phyloP scores from a whole-genome alignment of 2,329 filamentous ascomycete species.

The Pseudocercospora cruenta region DNA sequence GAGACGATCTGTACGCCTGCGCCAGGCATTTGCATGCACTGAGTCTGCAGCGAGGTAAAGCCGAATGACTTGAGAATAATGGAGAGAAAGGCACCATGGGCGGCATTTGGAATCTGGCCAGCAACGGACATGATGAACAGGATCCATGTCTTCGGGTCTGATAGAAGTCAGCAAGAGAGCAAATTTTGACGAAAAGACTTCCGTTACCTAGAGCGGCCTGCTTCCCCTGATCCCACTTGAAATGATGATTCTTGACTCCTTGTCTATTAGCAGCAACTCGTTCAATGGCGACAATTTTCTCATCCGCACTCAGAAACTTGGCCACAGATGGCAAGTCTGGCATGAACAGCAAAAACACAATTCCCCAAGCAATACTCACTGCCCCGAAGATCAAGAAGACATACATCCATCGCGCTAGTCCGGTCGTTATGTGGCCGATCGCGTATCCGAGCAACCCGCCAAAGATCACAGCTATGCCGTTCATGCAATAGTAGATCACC shows the following conservation, averaged over 20 bases:
- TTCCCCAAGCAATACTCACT: slow-evolving; percentile 41
- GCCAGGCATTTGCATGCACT: slow-evolving; percentile 56
- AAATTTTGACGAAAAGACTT: not conserved
- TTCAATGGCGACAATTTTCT: slow-evolving; percentile 55
- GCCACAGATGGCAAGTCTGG: slow-evolving; percentile 52
- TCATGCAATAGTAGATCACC: slow-evolving; percentile 54
- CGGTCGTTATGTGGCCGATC: slow-evolving; percentile 59
- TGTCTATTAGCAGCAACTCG: slow-evolving; percentile 56
- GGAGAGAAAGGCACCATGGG: slow-evolving; percentile 54
- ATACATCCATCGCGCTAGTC: slow-evolving; percentile 57
- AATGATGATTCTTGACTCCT: slow-evolving; percentile 58
- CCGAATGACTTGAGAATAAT: slow-evolving; percentile 52
- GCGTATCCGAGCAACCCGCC: slow-evolving; percentile 62
- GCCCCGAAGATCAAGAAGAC: slow-evolving; percentile 60
- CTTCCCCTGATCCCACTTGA: slow-evolving; percentile 45
- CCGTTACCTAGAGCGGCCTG: slow-evolving; percentile 42
- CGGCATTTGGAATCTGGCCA: slow-evolving; percentile 60
- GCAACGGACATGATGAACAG: slow-evolving; percentile 58
- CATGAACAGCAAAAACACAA: slow-evolving; percentile 42
- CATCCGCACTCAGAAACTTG: slow-evolving; percentile 46
- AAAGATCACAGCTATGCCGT: slow-evolving; percentile 62
- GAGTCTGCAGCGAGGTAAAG: slow-evolving; percentile 54
- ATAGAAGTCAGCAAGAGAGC: slow-evolving; percentile 23
- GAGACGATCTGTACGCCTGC: slow-evolving; percentile 1
- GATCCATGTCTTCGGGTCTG: slow-evolving; percentile 64